Conservation (phyloP, 73 alveolate species). For the Diophrys sp. region DNA sequence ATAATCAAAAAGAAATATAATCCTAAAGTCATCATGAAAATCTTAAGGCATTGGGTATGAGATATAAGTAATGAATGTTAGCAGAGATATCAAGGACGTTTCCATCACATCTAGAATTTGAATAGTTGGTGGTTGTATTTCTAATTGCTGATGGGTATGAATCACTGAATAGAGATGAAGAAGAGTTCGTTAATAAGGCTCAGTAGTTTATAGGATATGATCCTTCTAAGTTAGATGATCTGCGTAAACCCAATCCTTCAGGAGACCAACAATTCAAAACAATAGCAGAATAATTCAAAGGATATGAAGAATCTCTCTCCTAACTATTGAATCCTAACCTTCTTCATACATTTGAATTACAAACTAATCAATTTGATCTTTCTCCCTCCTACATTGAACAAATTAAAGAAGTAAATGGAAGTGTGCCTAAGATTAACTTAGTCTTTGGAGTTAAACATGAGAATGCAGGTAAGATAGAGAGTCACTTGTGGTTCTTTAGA, state of each 20-base stretch:
- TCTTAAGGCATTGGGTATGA: no score
- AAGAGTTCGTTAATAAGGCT: neutral
- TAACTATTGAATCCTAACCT: neutral
- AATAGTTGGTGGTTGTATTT: neutral
- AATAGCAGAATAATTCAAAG: no score
- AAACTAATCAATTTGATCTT: neutral
- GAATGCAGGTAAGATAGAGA: slow-evolving; percentile 46
- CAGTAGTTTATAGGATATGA: neutral
- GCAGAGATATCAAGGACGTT: neutral
- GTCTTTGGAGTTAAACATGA: slow-evolving; percentile 50
- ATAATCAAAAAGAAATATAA: no score
- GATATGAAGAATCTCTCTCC: no score
- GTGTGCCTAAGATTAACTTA: slow-evolving; percentile 31
- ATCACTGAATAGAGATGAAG: neutral
- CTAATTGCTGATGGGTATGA: neutral
- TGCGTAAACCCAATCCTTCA: no score
- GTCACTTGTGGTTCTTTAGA: no score
- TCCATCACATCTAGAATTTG: neutral
- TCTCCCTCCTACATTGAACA: neutral
- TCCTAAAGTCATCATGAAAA: no score
- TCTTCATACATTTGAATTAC: neutral
- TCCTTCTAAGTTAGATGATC: neutral
- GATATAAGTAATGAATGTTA: no score
- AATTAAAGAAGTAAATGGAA: neutral
- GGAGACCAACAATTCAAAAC: no score